Conservation (phyloP, 768 basidiomycete genomes). For the Chlorophyllum brunneum region DNA sequence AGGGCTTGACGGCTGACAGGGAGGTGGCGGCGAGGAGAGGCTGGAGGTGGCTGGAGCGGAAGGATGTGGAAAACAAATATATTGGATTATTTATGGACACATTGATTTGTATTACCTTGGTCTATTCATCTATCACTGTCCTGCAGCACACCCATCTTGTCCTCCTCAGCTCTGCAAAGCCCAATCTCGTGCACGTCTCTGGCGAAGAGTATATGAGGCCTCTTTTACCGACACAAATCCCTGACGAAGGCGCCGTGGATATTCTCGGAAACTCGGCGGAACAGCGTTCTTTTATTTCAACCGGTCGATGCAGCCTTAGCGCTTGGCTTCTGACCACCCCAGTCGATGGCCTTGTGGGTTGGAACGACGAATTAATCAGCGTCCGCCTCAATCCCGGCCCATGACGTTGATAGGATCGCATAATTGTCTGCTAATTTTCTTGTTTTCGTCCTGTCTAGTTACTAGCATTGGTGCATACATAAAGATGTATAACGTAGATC, state of each 20-base stretch:
- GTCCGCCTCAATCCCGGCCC: too few species aligned
- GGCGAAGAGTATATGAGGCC: slow-evolving; percentile 18
- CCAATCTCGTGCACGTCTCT: slow-evolving; percentile 28
- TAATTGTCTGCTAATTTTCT: too few species aligned
- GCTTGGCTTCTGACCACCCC: slow-evolving; percentile 9
- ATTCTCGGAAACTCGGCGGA: too few species aligned
- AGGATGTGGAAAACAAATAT: too few species aligned
- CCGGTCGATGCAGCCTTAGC: too few species aligned
- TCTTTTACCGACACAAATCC: too few species aligned
- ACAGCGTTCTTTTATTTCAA: too few species aligned
- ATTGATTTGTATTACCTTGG: too few species aligned
- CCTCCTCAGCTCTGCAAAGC: slow-evolving; percentile 17
- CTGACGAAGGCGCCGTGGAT: too few species aligned
- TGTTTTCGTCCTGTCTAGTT: too few species aligned
- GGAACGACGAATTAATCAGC: not conserved
- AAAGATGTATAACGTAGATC: not conserved
- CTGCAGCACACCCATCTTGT: slow-evolving; percentile 20
- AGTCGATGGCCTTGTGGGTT: slow-evolving; percentile 1
- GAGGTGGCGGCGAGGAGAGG: not conserved
- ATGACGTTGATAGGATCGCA: too few species aligned
- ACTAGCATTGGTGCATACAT: not conserved
- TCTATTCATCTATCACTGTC: slow-evolving; percentile 22
- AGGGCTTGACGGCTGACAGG: too few species aligned
- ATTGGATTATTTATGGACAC: not conserved
- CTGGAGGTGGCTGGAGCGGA: not conserved